Base-by-base conservation (phyloP, 352 stramenopile species). In the Blastocystis sp. region DNA sequence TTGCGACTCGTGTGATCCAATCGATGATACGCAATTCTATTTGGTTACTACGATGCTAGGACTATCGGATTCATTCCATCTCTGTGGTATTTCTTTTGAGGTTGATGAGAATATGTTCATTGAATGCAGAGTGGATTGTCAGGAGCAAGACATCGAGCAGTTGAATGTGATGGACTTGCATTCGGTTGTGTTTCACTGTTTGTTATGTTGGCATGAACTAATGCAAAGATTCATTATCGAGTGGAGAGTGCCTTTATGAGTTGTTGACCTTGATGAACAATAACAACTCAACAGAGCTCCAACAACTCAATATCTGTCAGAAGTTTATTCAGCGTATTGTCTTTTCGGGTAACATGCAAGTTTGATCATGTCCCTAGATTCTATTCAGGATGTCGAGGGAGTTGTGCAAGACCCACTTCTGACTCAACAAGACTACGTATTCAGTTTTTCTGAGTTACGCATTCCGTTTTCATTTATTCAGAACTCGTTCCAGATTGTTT, bases 381-480 rank as follows among this genome's bases (percentile, higher is more conserved):
- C 61, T 19, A 29, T 39, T 29, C 5, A 29, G 14, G 19, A 51
- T 29, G 43, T 73, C 32, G n/a, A 51, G 11, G 61, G 61, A 19
- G 61, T 73, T 7, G 32, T 73, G 14, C 27, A 12, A 7, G 65
- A 75, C 7, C 39, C 52, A 4, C 24, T 75, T 7, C 61, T 73
- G 14, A 11, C 21, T 29, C 32, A 32, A 19, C 61, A 73, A 29
- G 61, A 73, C n/a, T 75, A 51, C 12, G 27, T 75, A 7, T 75
- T 75, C 39, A 75, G 65, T 46, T 75, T 75, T 37, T 21, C 35
- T 2, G 65, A 75, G 37, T 21, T 73, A 19, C n/a, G n/a, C 27
- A 39, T 73, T 43, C 61, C 61, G 19, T 43, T 32, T 73, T 29
- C 14, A 5, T 29, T 73, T 7, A 19, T 73, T 21, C n/a, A n/a